A percentile compares a stretch with the other conserved stretches of the same genome.
Evolutionary conservation across 306 rosid species (phyloP).

Genomic region (Fagus sylvatica): DNA sequence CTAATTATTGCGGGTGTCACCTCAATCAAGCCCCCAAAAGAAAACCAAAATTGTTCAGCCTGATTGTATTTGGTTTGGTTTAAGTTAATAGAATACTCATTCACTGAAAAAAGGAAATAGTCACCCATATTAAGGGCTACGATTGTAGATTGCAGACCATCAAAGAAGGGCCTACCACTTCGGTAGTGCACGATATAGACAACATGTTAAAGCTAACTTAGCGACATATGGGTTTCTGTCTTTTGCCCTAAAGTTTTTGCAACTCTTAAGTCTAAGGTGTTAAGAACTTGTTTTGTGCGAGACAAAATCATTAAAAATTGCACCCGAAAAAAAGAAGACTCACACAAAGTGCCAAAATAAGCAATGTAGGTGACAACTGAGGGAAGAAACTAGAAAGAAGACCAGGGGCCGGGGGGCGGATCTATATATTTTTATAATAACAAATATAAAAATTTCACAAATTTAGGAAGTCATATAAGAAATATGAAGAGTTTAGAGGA

Average conservation of each 20-base stretch:
- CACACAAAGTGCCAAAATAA: not conserved
- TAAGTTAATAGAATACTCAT: too few relatives aligned
- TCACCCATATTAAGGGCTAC: not conserved
- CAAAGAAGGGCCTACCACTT: not conserved
- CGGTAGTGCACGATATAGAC: not conserved
- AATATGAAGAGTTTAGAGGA: too few relatives aligned
- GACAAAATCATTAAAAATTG: slow-evolving; percentile 4
- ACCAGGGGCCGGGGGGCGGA: too few relatives aligned
- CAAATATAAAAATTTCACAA: too few relatives aligned
- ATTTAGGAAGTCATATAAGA: too few relatives aligned
- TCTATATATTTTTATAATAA: too few relatives aligned
- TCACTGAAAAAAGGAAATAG: too few relatives aligned
- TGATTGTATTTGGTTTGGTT: too few relatives aligned
- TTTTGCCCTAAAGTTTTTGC: not conserved
- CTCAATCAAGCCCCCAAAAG: not conserved
- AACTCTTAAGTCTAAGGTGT: not conserved
- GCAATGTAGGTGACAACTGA: not conserved
- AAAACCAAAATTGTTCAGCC: not conserved
- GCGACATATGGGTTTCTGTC: not conserved
- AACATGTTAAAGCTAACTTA: not conserved
- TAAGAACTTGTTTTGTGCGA: not conserved
- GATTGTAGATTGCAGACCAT: not conserved
- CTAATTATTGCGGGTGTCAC: not conserved
- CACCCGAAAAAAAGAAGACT: not conserved
- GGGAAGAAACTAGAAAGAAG: not conserved